phyloP scores from a whole-genome alignment of 192 early-diverging fungal genomes.

The Coemansia nantahalensis region DNA sequence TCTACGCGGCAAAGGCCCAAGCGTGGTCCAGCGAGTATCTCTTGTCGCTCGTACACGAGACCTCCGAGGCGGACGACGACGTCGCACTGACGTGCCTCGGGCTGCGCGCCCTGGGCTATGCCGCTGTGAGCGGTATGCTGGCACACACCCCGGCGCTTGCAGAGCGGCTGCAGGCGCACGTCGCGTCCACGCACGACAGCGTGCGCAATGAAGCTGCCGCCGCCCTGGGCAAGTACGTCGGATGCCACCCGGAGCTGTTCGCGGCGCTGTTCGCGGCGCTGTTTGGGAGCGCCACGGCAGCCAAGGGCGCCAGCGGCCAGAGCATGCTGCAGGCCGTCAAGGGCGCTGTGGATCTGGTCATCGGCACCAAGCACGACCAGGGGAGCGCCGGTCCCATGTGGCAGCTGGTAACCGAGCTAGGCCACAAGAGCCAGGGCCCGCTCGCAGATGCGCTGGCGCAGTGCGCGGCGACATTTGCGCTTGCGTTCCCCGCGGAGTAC shows the following conservation, averaged over 20 bases:
- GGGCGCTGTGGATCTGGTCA: slow-evolving; percentile 18
- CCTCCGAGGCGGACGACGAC: slow-evolving; percentile 9
- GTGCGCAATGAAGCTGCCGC: slow-evolving; percentile 40
- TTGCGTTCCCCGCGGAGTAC: slow-evolving; percentile 21
- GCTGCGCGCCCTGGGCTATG: slow-evolving; percentile 37
- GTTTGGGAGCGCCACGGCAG: slow-evolving; percentile 19
- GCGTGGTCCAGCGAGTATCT: slow-evolving; percentile 25
- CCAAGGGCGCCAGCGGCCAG: slow-evolving; percentile 1
- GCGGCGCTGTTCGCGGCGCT: slow-evolving; percentile 27
- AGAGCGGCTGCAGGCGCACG: slow-evolving; percentile 16
- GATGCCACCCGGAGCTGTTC: slow-evolving; percentile 17
- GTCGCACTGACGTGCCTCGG: slow-evolving; percentile 24
- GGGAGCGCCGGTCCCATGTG: slow-evolving; percentile 13
- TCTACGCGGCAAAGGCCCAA: slow-evolving; percentile 15
- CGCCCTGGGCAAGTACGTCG: slow-evolving; percentile 37
- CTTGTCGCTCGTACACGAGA: slow-evolving; percentile 1
- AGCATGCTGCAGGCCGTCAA: slow-evolving; percentile 34
- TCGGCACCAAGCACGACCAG: slow-evolving; percentile 9
- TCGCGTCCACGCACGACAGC: slow-evolving; percentile 16
- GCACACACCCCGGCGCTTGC: slow-evolving; percentile 6
- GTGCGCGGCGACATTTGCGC: slow-evolving; percentile 23
- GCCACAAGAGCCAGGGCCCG: slow-evolving; percentile 6
- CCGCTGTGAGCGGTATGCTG: slow-evolving; percentile 11
- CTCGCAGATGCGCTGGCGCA: slow-evolving; percentile 39
- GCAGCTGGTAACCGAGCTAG: slow-evolving; percentile 14